phyloP scores from a whole-genome alignment of 1,284 basidiomycete genomes.

The Tylopilus sp. region DNA sequence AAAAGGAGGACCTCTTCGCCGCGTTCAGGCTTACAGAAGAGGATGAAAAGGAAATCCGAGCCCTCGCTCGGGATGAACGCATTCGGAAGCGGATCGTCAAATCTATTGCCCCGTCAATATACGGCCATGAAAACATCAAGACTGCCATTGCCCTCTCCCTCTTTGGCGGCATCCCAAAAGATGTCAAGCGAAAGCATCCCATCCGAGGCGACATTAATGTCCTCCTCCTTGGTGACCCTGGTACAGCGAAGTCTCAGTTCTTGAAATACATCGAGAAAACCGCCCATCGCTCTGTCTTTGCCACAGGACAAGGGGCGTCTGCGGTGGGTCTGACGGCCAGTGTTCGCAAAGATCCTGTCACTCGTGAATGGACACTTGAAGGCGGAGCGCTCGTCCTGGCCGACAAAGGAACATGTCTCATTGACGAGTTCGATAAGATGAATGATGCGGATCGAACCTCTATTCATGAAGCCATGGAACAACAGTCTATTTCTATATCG shows the following conservation, averaged over 20 bases:
- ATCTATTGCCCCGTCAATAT: conserved; percentile 97
- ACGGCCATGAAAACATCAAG: conserved; percentile 98
- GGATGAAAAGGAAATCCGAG: conserved; percentile 88
- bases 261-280: conserved; percentile 99
- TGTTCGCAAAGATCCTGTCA: conserved; percentile 95
- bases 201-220: conserved; percentile 98
- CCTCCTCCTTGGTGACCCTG: conserved; percentile 92
- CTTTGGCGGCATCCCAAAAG: conserved; percentile 91
- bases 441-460: conserved; percentile 96
- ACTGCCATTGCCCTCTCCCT: conserved; percentile 93
- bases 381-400: conserved; percentile 96
- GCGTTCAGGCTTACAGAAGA: conserved; percentile 96
- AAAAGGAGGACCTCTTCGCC: conserved; percentile 93
- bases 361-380: conserved; percentile 97
- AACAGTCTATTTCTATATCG: conserved; percentile 98
- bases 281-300: conserved; percentile 94
- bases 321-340: conserved; percentile 98
- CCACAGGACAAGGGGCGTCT: conserved; percentile 95
- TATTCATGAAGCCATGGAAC: conserved; percentile 99
- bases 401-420: conserved; percentile 97
- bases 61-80: conserved; percentile 84
- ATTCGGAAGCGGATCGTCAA: conserved; percentile 97
- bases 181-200: conserved; percentile 93
- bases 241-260: conserved; percentile 99
- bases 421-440: conserved; percentile 99